Conservation (phyloP, 805 yeast genomes). For the Metschnikowia chrysomelidarum region DNA sequence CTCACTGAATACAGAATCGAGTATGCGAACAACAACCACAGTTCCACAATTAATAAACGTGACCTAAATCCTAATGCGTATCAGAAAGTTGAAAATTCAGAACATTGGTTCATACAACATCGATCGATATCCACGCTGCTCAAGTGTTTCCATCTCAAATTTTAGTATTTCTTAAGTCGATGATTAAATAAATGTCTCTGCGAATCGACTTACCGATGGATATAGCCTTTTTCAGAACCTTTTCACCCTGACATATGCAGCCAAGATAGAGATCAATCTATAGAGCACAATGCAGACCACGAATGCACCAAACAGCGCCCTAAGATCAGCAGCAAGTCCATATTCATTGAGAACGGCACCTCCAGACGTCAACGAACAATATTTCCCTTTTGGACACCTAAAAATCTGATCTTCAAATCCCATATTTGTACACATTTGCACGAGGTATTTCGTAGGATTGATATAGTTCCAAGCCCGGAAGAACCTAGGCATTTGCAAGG, state of each 20-base stretch:
- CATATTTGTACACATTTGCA: conserved; percentile 54
- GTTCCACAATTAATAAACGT: no score
- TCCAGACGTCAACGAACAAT: conserved; percentile 54
- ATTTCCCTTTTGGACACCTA: conserved; percentile 42
- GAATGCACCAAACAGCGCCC: conserved; percentile 38
- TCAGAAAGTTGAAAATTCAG: no score
- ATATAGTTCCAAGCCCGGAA: conserved; percentile 69
- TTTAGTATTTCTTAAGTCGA: no score
- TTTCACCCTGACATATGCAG: conserved; percentile 27
- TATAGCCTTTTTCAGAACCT: conserved; percentile 22
- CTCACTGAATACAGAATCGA: no score
- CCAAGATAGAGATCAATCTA: conserved; percentile 33
- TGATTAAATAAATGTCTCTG: no score
- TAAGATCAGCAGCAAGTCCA: conserved; percentile 38
- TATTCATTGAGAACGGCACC: conserved; percentile 54
- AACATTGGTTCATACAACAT: no score
- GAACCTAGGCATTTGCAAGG: conserved; percentile 69
- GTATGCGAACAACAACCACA: no score
- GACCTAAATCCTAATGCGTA: no score
- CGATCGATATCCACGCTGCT: no score
- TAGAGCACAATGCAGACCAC: conserved; percentile 41
- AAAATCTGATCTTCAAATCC: conserved; percentile 53
- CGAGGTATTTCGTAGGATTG: conserved; percentile 76
- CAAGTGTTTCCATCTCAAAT: no score
- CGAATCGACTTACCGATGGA: no score